Conservation (phyloP, 2,329 filamentous ascomycete genomes). For the Coniochaeta ligniaria region DNA sequence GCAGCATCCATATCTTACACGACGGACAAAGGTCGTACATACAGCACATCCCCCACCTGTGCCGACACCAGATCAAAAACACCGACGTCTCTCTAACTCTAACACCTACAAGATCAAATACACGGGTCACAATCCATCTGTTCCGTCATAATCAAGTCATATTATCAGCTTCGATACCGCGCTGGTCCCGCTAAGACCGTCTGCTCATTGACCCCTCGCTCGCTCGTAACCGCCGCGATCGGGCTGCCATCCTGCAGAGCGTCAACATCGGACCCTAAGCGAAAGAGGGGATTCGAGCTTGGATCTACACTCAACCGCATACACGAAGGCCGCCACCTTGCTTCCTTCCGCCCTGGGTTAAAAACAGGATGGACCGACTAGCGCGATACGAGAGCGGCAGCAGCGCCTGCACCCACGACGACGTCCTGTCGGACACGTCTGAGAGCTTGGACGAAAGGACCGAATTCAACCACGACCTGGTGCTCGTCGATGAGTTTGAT, state of each 20-base stretch:
- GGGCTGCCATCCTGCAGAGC: neutral
- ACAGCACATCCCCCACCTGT: neutral
- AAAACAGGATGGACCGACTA: neutral
- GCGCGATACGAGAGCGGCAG: neutral
- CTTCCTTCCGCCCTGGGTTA: neutral
- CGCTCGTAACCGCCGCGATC: neutral
- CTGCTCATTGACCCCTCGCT: neutral
- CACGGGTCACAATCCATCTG: neutral
- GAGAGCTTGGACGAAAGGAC: slow-evolving; percentile 8
- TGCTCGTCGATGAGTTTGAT: slow-evolving; percentile 46
- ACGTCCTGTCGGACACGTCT: neutral
- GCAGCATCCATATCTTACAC: neutral
- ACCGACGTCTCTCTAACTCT: neutral
- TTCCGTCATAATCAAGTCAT: neutral
- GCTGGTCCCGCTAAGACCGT: neutral
- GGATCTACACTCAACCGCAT: neutral
- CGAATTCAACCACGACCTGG: slow-evolving; percentile 31
- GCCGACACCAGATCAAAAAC: neutral
- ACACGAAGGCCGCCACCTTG: neutral
- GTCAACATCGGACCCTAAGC: neutral
- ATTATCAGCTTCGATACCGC: neutral
- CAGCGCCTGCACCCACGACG: neutral
- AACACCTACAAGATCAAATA: neutral
- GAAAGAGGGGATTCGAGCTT: neutral
- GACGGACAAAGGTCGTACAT: neutral